Evolutionary conservation across 441 rosid species (phyloP).

Genomic region (Populus hybrid): DNA sequence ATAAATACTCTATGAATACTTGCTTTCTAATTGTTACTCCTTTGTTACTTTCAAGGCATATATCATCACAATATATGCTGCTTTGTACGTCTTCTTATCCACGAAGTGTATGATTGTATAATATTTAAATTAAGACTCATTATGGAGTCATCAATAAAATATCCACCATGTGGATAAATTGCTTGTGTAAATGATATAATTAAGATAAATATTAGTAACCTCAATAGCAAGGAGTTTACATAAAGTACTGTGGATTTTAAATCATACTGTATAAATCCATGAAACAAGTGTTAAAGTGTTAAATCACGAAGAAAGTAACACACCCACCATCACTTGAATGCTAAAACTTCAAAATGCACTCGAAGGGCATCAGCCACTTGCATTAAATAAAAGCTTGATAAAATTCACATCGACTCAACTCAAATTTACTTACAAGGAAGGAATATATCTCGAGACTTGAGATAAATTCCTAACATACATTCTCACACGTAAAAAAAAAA

Average conservation of each 20-base stretch:
- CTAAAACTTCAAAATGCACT: neutral
- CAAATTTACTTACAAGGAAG: no score
- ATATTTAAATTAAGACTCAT: neutral
- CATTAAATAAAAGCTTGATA: no score
- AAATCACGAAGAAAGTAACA: neutral
- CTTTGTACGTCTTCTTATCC: neutral
- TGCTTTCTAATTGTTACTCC: neutral
- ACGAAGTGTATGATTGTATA: neutral
- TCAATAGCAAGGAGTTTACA: neutral
- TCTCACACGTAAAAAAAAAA: no score
- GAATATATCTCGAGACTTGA: no score
- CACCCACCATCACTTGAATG: neutral
- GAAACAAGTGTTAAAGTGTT: neutral
- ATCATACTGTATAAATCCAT: neutral
- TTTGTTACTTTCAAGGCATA: neutral
- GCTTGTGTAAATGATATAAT: neutral
- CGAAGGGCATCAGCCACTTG: no score
- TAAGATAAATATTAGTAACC: neutral
- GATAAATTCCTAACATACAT: no score
- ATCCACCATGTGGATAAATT: no score
- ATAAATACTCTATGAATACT: neutral
- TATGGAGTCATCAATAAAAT: neutral
- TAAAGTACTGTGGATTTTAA: neutral
- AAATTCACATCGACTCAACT: no score
- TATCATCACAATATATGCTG: neutral